Percentiles rank a stretch among this genome's conserved stretches.
These are phyloP conservation scores for Talaromyces sp. DNA, from an alignment of 2,329 filamentous ascomycete genomes.

Conservation along the genomic window DNA sequence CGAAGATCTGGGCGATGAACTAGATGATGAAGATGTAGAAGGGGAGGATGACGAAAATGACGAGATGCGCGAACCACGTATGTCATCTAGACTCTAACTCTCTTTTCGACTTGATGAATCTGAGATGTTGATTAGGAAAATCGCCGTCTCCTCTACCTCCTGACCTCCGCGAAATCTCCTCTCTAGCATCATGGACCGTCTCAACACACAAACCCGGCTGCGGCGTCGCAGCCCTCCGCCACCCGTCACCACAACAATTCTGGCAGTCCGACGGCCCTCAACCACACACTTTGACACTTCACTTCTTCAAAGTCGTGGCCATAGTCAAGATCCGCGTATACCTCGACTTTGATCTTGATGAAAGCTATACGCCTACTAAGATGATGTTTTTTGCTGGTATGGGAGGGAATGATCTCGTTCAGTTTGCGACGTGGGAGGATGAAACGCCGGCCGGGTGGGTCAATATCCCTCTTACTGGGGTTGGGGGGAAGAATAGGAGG, in stretches of 20 bases:
- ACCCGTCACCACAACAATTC: constrained; percentile 55
- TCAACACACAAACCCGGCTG: constrained; percentile 62
- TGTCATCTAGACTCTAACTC: background rate
- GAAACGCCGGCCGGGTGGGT: constrained; percentile 85
- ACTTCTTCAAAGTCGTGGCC: constrained; percentile 57
- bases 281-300: constrained; percentile 61
- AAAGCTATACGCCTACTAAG: constrained; percentile 93
- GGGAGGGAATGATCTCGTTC: constrained; percentile 84
- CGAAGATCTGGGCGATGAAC: constrained; percentile 31
- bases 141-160: constrained; percentile 37
- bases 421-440: constrained; percentile 78
- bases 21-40: constrained; percentile 21
- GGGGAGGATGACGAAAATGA: constrained; percentile 23
- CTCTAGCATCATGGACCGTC: constrained; percentile 64
- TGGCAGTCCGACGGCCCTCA: constrained; percentile 67
- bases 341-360: constrained; percentile 87
- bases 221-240: constrained; percentile 57
- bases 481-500: constrained; percentile 48
- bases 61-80: constrained; percentile 35
- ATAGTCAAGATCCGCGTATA: constrained; percentile 53
- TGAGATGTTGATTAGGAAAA: constrained; percentile 26
- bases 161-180: constrained; percentile 60
- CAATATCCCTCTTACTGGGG: constrained; percentile 68
- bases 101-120: background rate
- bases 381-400: constrained; percentile 87